A percentile compares a stretch with the other conserved stretches of the same genome.
Conservation (phyloP, 805 yeast species). For the Starmerella gropengiesseri region DNA sequence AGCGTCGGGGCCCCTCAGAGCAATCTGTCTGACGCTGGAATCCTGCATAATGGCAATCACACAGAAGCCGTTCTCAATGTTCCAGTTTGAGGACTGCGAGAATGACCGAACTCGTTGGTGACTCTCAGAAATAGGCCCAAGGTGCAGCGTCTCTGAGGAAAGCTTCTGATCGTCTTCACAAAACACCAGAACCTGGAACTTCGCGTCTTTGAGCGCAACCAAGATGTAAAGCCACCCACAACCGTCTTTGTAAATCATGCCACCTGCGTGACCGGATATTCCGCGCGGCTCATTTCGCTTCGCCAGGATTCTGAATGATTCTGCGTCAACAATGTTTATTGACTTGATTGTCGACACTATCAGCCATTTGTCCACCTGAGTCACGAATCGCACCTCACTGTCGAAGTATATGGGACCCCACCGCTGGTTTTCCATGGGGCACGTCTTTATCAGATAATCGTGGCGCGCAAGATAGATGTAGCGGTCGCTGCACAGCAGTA, state of each 20-base stretch:
- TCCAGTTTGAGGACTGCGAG: not conserved
- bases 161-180: not conserved
- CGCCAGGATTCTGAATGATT: not conserved
- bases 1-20: not conserved
- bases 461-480: not conserved
- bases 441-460: not conserved
- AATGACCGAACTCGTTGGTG: not conserved
- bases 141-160: not conserved
- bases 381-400: not conserved
- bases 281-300: not conserved
- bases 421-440: slow-evolving; percentile 2
- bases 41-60: not conserved
- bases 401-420: not conserved
- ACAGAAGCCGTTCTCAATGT: not conserved
- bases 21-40: not conserved
- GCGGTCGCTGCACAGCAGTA: not conserved
- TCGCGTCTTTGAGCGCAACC: not conserved
- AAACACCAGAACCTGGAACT: not conserved
- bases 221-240: not conserved
- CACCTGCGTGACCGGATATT: slow-evolving; percentile 1
- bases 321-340: not conserved
- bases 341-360: not conserved
- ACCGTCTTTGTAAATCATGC: not conserved
- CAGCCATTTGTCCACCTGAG: not conserved
- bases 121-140: not conserved